Evolutionary conservation across 768 basidiomycete species (phyloP).

Genomic region (Mycena kentingensis): DNA sequence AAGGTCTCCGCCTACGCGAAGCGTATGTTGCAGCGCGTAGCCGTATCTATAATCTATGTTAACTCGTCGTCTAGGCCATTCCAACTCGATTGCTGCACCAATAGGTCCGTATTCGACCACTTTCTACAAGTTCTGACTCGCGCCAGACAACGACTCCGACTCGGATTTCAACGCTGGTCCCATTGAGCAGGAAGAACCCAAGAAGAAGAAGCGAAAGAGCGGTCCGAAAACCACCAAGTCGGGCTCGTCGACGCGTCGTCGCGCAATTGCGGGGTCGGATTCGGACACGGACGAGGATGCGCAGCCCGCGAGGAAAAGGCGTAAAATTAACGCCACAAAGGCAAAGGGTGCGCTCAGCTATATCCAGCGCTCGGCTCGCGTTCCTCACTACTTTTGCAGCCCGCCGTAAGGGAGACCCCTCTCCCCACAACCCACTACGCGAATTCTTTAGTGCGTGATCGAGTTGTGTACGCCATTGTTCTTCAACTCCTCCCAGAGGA

Average conservation of each 20-base stretch:
- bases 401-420: neutral
- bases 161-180: slow-evolving; percentile 50
- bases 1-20: slow-evolving; percentile 30
- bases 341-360: neutral
- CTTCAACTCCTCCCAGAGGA: slow-evolving; percentile 29
- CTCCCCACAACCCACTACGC: slow-evolving; percentile 43
- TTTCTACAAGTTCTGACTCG: neutral
- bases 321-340: neutral
- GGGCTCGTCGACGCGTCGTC: neutral
- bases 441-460: slow-evolving; percentile 49
- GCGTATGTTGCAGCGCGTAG: slow-evolving; percentile 24
- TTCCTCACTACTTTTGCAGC: neutral
- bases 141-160: slow-evolving; percentile 49
- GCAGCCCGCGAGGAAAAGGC: neutral
- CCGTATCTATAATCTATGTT: neutral
- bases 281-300: neutral
- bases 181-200: slow-evolving; percentile 32
- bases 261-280: slow-evolving; percentile 20
- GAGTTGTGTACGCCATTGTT: neutral
- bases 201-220: slow-evolving; percentile 20
- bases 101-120: slow-evolving; percentile 31
- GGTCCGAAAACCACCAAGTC: slow-evolving; percentile 33
- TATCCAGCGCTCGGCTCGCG: neutral
- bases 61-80: slow-evolving; percentile 31
- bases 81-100: slow-evolving; percentile 35